A percentile compares a stretch with the other conserved stretches of the same genome.
Conservation (phyloP, 306 rosid species). For the Cotoneaster glaucophyllus region DNA sequence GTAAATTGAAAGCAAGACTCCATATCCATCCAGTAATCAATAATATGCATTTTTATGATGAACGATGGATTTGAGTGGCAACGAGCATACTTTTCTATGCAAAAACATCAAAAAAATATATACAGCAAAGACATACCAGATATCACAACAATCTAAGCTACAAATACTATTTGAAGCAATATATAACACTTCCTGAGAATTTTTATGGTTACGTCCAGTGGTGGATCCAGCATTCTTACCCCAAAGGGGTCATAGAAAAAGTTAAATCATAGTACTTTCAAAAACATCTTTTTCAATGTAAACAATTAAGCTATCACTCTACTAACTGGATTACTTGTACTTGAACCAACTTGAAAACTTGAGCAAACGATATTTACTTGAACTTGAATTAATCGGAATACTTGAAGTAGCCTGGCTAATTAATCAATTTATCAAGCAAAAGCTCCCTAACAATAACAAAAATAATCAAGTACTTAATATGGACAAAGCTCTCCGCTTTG, state of each 20-base stretch:
- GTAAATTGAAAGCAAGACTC: constrained; percentile 5
- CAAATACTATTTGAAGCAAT: neutral
- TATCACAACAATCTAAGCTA: neutral
- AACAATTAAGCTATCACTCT: too few relatives aligned
- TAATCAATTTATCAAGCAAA: neutral
- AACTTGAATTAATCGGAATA: too few relatives aligned
- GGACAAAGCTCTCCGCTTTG: too few relatives aligned
- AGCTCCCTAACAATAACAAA: too few relatives aligned
- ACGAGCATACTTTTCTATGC: neutral
- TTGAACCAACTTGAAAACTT: too few relatives aligned
- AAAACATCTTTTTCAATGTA: too few relatives aligned
- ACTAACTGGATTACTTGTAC: too few relatives aligned
- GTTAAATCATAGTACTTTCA: too few relatives aligned
- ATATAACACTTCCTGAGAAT: neutral
- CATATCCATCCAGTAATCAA: constrained; percentile 4
- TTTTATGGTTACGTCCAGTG: neutral
- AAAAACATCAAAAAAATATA: neutral
- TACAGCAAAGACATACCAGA: neutral
- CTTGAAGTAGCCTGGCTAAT: neutral
- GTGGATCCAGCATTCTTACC: too few relatives aligned
- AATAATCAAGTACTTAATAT: neutral
- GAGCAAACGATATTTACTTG: too few relatives aligned
- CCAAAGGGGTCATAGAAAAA: too few relatives aligned
- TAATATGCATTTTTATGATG: neutral
- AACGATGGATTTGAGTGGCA: neutral